Evolutionary conservation across 495 filamentous ascomycete species (phyloP).

Genomic region (Talaromyces wortmannii): DNA sequence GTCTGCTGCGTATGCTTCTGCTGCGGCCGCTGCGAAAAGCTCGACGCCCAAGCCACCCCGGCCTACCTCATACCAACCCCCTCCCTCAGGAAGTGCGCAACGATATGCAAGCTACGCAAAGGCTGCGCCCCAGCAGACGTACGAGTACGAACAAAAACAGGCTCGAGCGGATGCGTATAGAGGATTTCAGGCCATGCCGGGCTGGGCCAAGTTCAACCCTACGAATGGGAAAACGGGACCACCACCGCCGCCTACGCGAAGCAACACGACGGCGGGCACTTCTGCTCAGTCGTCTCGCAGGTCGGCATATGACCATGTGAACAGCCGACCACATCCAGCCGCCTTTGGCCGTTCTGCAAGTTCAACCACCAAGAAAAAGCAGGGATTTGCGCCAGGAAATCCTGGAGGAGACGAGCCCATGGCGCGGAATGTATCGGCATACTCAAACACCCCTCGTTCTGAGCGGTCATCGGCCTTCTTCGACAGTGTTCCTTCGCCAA

Average conservation of each 20-base stretch:
- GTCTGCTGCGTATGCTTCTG: conserved; percentile 7
- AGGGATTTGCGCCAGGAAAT: conserved; percentile 46
- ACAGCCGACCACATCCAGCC: conserved; percentile 13
- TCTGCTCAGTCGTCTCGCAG: conserved; percentile 20
- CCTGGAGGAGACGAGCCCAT: conserved; percentile 52
- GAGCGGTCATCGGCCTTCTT: conserved; percentile 27
- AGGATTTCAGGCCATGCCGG: conserved; percentile 62
- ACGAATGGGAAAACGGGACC: conserved; percentile 17
- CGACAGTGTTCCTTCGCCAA: conserved; percentile 28
- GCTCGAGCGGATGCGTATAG: conserved; percentile 51
- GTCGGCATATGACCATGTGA: conserved; percentile 41
- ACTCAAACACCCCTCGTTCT: conserved; percentile 32
- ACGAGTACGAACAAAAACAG: conserved; percentile 33
- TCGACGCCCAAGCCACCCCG: conserved; percentile 19
- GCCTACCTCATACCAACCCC: conserved; percentile 26
- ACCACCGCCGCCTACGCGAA: conserved; percentile 12
- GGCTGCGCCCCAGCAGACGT: conserved; percentile 31
- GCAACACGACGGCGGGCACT: conserved; percentile 23
- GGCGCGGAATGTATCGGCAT: conserved; percentile 44
- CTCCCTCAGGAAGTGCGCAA: conserved; percentile 45
- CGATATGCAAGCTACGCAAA: conserved; percentile 48
- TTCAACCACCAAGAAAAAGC: conserved; percentile 40
- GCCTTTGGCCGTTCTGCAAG: conserved; percentile 20
- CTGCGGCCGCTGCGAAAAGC: conserved; percentile 21
- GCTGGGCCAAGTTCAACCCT: conserved; percentile 36